Evolutionary conservation across 2,329 filamentous ascomycete species (phyloP), one percentile per base, ranked within the genome.

Genomic region (Epichloe scottii): DNA sequence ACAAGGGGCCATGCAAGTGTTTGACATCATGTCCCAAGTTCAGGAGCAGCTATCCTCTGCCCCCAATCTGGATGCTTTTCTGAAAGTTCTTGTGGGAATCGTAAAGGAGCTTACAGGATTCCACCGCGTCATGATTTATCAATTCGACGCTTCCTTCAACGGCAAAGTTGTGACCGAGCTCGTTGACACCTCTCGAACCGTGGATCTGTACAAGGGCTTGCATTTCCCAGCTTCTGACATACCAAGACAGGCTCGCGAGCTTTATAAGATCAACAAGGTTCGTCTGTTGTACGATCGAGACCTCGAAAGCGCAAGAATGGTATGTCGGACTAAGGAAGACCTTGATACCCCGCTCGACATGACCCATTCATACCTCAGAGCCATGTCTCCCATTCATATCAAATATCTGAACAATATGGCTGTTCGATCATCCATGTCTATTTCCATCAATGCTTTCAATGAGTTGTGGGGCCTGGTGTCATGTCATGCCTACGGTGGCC

Each of bases 371-470:
- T 93, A 94, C 61, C 76, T 95, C 2, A 81, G 89, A 50, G 89
- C 90, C 55, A 95, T 95, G 80, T 94, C 88, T 1, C 89, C 89
- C 0, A 90, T 95, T 41, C 88, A 93, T 61, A 66, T 95, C 50
- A 94, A 94, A 61, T 95, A 95, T 59, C 73, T 95, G 3, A 77
- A 71, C 5, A 89, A 95, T 62, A 95, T 95, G 89, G 84, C 83
- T 7, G 89, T 95, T 0, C 81, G 89, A n/a, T 88, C 88, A 0
- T 95, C 88, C 56, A 95, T 95, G 89, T 95, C 89, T 0, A 89
- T 95, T 54, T 94, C 89, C 1, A 87, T 95, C 61, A 93, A 89
- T 56, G 87, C 87, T 0, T 93, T 94, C 59, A 76, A 79, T 57
- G 85, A 94, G 58, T 69, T 95, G 0, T 95, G 89, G 90, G 90